phyloP scores from a whole-genome alignment of 2,329 filamentous ascomycete genomes.

The Hirsutella rhossiliensis region DNA sequence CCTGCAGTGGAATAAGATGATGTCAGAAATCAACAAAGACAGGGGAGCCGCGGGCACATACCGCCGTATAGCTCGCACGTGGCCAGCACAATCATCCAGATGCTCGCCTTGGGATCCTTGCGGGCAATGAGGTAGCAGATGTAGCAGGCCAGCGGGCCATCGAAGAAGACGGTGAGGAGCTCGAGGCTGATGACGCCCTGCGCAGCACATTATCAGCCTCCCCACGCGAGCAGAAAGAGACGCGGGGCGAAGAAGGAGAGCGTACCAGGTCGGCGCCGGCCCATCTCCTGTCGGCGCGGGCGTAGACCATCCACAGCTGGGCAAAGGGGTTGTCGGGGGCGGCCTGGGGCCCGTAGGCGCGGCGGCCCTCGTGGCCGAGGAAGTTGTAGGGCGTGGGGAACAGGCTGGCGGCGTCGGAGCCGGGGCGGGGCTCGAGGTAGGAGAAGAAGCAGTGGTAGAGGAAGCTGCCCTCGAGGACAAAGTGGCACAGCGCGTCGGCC shows the following conservation, averaged over 20 bases:
- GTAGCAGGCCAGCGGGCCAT: constrained; percentile 45
- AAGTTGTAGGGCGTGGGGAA: constrained; percentile 41
- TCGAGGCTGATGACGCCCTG: constrained; percentile 51
- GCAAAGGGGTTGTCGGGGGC: constrained; percentile 42
- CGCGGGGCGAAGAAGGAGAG: neutral
- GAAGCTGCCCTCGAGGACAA: constrained; percentile 82
- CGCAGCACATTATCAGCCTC: neutral
- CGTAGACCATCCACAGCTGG: constrained; percentile 58
- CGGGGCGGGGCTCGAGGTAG: constrained; percentile 18
- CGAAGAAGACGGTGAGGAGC: constrained; percentile 51
- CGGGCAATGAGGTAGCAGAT: constrained; percentile 49
- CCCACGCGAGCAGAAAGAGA: neutral
- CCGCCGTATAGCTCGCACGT: constrained; percentile 56
- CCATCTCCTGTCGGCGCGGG: constrained; percentile 51
- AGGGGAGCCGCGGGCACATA: constrained; percentile 15
- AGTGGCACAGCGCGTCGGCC: constrained; percentile 85
- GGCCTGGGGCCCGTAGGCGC: constrained; percentile 45
- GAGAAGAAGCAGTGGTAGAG: constrained; percentile 89
- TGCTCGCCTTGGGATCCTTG: constrained; percentile 39
- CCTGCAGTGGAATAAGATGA: constrained; percentile 30
- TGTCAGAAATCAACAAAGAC: neutral
- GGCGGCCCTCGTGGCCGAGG: constrained; percentile 30
- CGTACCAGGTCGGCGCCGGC: constrained; percentile 46
- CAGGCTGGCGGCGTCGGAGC: constrained; percentile 16
- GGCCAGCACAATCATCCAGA: constrained; percentile 53